phyloP scores from a whole-genome alignment of 2,329 filamentous ascomycete genomes.

The Colletotrichum australisinense region DNA sequence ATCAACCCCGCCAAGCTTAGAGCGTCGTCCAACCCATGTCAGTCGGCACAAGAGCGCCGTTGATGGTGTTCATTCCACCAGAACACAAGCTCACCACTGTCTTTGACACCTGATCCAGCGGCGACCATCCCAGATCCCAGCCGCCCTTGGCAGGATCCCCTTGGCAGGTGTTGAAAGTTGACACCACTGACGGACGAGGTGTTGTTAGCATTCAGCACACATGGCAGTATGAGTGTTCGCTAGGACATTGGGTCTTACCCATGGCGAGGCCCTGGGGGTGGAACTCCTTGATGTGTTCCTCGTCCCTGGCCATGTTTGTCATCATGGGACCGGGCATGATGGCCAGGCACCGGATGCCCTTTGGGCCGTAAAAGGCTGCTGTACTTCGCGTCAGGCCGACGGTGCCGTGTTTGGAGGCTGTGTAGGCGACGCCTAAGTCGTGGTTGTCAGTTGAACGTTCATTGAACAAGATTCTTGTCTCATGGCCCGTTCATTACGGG shows the following conservation, averaged over 20 bases:
- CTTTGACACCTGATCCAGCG: conserved; percentile 23
- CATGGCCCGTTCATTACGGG: too few species aligned
- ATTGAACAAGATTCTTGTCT: too few species aligned
- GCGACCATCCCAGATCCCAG: conserved; percentile 26
- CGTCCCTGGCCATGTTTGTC: conserved; percentile 59
- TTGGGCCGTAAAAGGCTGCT: conserved; percentile 63
- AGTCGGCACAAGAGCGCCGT: conserved; percentile 21
- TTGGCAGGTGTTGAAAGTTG: conserved; percentile 16
- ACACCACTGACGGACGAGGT: neutral
- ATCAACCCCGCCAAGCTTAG: neutral
- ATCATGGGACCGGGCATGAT: conserved; percentile 63
- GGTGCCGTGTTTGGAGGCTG: conserved; percentile 64
- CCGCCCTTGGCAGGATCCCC: neutral
- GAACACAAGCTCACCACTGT: conserved; percentile 23
- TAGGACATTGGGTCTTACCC: neutral
- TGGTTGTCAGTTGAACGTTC: too few species aligned
- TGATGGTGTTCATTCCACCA: conserved; percentile 28
- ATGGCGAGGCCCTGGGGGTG: conserved; percentile 2
- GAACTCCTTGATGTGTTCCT: conserved; percentile 1
- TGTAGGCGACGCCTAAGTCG: conserved; percentile 58
- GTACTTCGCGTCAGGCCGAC: conserved; percentile 67
- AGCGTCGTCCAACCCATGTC: conserved; percentile 27
- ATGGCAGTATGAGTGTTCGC: neutral
- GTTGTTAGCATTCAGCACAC: too few species aligned
- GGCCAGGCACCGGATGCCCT: conserved; percentile 55